phyloP scores from a whole-genome alignment of 805 yeast species.

The Candida boleticola region DNA sequence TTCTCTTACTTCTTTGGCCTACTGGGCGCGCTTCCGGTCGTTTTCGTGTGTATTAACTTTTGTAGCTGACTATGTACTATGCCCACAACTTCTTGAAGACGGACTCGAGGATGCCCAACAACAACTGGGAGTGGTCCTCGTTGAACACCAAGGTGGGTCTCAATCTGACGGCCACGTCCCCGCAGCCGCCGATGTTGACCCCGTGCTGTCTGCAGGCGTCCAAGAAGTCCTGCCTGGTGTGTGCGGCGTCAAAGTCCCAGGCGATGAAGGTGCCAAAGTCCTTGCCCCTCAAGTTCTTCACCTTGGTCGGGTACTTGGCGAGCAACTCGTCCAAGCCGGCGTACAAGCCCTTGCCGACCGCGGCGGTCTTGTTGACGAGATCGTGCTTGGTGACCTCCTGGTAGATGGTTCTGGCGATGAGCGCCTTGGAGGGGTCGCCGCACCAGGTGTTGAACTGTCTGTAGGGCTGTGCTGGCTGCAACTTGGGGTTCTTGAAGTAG shows the following conservation, averaged over 20 bases:
- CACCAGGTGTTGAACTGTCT: conserved; percentile 80
- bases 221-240: conserved; percentile 47
- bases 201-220: conserved; percentile 48
- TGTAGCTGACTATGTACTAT: too few relatives aligned
- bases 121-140: conserved; percentile 58
- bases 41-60: too few relatives aligned
- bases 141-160: conserved; percentile 67
- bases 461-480: conserved; percentile 60
- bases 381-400: conserved; percentile 51
- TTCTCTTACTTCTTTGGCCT: too few relatives aligned
- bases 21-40: too few relatives aligned
- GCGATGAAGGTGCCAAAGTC: conserved; percentile 65
- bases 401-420: conserved; percentile 59
- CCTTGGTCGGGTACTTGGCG: conserved; percentile 37
- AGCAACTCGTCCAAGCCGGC: conserved; percentile 38
- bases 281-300: conserved; percentile 59
- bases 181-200: conserved; percentile 68
- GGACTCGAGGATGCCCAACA: conserved; percentile 42
- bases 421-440: conserved; percentile 70
- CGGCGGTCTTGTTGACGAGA: conserved; percentile 46
- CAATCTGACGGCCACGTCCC: conserved; percentile 55
- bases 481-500: conserved; percentile 57
- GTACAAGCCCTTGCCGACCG: conserved; percentile 56
- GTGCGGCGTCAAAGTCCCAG: conserved; percentile 50
- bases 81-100: conserved; percentile 14